Evolutionary conservation across 2,329 filamentous ascomycete species (phyloP).

Genomic region (Aspergillus fructus): DNA sequence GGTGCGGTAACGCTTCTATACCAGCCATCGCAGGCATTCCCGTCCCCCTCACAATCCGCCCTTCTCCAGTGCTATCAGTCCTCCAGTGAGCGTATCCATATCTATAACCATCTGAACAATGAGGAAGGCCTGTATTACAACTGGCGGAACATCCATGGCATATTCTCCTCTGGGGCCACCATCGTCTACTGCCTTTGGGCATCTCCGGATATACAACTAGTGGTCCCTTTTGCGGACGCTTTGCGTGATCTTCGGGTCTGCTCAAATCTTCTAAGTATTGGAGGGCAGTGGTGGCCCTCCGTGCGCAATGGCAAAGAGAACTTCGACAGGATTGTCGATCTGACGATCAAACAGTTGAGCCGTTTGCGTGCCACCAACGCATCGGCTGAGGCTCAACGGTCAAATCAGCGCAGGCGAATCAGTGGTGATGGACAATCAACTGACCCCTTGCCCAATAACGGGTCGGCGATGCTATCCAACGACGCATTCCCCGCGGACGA

Average conservation of each 20-base stretch:
- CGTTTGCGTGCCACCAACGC: conserved; percentile 4
- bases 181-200: conserved; percentile 43
- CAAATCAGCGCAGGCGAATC: background rate
- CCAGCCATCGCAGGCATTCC: conserved; percentile 39
- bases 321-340: conserved; percentile 31
- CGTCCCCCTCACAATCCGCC: conserved; percentile 27
- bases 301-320: conserved; percentile 32
- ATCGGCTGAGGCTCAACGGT: background rate
- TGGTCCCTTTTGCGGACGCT: conserved; percentile 21
- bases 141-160: conserved; percentile 41
- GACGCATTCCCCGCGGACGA: background rate
- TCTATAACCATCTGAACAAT: conserved; percentile 33
- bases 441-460: background rate
- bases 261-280: conserved; percentile 39
- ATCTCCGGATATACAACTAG: conserved; percentile 27
- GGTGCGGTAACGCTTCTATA: conserved; percentile 34
- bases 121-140: conserved; percentile 30
- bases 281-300: conserved; percentile 44
- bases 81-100: conserved; percentile 25
- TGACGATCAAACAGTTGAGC: conserved; percentile 24
- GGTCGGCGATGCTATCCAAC: background rate
- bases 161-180: conserved; percentile 40
- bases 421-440: background rate
- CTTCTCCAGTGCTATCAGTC: conserved; percentile 33
- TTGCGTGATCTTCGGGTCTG: conserved; percentile 32